A percentile compares a stretch with the other conserved stretches of the same genome.
Evolutionary conservation across 345 rosid species (phyloP).

Genomic region (Excoecaria agallocha): DNA sequence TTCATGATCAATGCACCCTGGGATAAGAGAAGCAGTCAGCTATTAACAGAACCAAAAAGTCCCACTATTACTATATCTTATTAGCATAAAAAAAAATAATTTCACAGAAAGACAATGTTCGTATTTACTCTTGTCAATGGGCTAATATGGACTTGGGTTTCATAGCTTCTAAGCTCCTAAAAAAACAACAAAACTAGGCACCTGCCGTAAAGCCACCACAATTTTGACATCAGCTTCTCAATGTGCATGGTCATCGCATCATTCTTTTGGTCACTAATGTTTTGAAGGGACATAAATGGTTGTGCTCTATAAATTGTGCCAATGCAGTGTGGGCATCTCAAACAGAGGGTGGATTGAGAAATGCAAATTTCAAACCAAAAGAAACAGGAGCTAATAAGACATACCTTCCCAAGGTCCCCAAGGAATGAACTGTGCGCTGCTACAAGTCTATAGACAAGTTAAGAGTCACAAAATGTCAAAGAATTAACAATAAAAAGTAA

Average conservation of each 20-base stretch:
- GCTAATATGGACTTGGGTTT: not conserved
- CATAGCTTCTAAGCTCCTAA: not conserved
- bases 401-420: conserved; percentile 98
- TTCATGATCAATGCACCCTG: not conserved
- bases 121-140: not conserved
- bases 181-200: not conserved
- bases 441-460: conserved; percentile 61
- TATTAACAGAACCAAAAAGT: conserved; percentile 9
- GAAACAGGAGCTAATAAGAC: conserved; percentile 3
- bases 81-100: not conserved
- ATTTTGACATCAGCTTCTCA: not conserved
- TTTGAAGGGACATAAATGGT: not conserved
- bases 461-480: conserved; percentile 27
- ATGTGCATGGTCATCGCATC: not conserved
- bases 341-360: not conserved
- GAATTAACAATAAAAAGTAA: not conserved
- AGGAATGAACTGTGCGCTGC: conserved; percentile 84
- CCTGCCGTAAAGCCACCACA: not conserved
- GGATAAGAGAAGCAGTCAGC: not conserved
- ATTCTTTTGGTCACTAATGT: not conserved
- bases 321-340: not conserved
- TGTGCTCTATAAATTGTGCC: not conserved
- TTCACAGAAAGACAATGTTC: not conserved
- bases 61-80: not conserved
- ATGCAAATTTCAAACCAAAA: conserved; percentile 6